Evolutionary conservation across 352 stramenopile genomes (phyloP), one percentile per base, ranked within the genome.

Genomic region (Pythium monospermum): DNA sequence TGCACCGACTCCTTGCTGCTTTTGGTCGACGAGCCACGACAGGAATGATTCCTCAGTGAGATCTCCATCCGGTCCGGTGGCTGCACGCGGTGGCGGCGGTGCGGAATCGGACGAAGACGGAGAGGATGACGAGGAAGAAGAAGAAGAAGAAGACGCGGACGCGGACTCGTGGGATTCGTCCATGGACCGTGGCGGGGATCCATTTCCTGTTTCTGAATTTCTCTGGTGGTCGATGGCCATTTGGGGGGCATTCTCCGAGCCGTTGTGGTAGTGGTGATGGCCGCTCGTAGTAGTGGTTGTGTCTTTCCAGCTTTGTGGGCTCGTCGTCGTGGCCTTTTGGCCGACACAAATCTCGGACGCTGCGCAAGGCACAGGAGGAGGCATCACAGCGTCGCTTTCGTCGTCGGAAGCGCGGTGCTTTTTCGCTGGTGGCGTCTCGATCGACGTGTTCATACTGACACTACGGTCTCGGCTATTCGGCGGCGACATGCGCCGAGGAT

Each of bases 361-460:
- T 8, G 7, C 23, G 6, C 5, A 5, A 16, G 42, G 40, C 40
- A 64, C 49, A 4, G 38, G 19, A 11, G 12, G 44, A 13, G 40
- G 21, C 44, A 35, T 27, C 1, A 10, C 22, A 16, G 22, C 36
- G 31, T 91, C 80, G 59, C 71, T 70, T 42, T 91, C 75, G 50
- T 91, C 80, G 58, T 89, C 77, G 4, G 81, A 89, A 23, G 81
- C 60, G 23, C 81, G 75, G 48, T 91, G 81, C 62, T 91, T 91
- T 64, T 91, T 91, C 49, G 60, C 71, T 6, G 81, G 81, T 15
- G 81, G 81, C 33, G 75, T 54, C 51, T 61, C 57, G 6, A 39
- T 32, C 23, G 47, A 55, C 45, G 71, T 79, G 42, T 76, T 88
- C 73, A 88, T 85, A 38, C 80, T 91, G 6, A 86, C 66, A 31